Evolutionary conservation across 1,284 basidiomycete genomes (phyloP), one percentile per base, ranked within the genome.

Genomic region (Tremellales sp.): DNA sequence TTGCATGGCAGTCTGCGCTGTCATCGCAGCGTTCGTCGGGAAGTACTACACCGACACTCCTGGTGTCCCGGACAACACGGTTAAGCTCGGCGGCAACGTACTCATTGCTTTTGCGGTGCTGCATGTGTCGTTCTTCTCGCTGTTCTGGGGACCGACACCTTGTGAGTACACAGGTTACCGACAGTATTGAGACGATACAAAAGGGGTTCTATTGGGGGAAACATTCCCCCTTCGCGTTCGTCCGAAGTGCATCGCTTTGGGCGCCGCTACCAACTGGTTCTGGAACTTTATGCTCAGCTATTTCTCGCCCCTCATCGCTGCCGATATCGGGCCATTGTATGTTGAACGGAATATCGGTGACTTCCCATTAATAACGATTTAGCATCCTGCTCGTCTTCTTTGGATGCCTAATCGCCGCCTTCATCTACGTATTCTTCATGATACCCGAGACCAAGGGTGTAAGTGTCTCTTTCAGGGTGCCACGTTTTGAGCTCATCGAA

Each of bases 391-490:
- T 68, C 24, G 56, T 70, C 43, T 68, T 68, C 47, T 63, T 56
- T 61, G 85, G 85, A 53, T 82, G 84, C 78, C 76, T 87, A 10
- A 61, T 83, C 25, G 81, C 84, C 59, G 85, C 83, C 21, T 81
- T 77, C 57, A 62, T 80, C 48, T 86, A 83, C 58, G 80, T 85
- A 24, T 66, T 48, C 53, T 56, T 62, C 45, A 50, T 64, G 44
- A 53, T 87, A 38, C 84, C 85, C n/a, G 85, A 89, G 74, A 84
- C 83, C 12, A 83, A 80, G 62, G 84, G 83, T 5, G n/a, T n/a
- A n/a, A n/a, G n/a, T n/a, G n/a, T n/a, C n/a, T n/a, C n/a, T n/a
- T n/a, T n/a, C n/a, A n/a, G n/a, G n/a, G n/a, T n/a, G n/a, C n/a
- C n/a, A n/a, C n/a, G n/a, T n/a, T n/a, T n/a, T n/a, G n/a, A n/a